Conservation (phyloP, 108 stramenopile genomes). For the Bacterosira constricta region DNA sequence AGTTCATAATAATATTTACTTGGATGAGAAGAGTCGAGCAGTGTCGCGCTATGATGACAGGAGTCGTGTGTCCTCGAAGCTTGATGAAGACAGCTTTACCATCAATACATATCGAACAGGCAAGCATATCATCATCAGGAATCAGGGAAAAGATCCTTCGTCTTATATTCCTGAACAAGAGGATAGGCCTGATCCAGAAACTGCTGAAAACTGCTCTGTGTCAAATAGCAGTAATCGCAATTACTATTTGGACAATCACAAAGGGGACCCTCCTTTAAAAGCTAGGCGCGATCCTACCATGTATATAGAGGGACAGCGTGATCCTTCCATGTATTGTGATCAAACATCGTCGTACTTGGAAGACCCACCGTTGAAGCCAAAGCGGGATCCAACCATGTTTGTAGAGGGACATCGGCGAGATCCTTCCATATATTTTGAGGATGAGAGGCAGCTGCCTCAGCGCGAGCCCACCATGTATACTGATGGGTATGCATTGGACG, state of each 20-base stretch:
- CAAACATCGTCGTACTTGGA: no score
- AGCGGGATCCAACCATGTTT: constrained; percentile 5
- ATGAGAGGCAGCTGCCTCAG: not conserved
- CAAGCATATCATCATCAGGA: no score
- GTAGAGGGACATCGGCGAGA: not conserved
- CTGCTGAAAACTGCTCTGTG: no score
- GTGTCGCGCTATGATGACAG: no score
- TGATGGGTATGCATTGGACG: not conserved
- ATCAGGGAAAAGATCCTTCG: no score
- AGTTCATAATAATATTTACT: constrained; percentile 23
- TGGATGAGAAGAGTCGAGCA: constrained; percentile 15
- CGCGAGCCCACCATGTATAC: not conserved
- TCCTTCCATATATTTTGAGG: not conserved
- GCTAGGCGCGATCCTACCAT: no score
- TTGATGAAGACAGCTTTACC: no score
- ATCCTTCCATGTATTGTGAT: not conserved
- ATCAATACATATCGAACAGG: no score
- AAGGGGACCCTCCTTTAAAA: no score
- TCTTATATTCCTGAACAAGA: constrained; percentile 10
- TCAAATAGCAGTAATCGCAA: not conserved
- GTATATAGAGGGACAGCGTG: no score
- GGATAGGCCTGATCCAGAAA: constrained; percentile 6
- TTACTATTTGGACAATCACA: not conserved
- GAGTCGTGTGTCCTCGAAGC: no score
- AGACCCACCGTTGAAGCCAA: not conserved